Percentiles rank a stretch among this genome's conserved stretches.
Conservation (phyloP, 352 stramenopile species). For the Phytophthora macrochlamydospora region DNA sequence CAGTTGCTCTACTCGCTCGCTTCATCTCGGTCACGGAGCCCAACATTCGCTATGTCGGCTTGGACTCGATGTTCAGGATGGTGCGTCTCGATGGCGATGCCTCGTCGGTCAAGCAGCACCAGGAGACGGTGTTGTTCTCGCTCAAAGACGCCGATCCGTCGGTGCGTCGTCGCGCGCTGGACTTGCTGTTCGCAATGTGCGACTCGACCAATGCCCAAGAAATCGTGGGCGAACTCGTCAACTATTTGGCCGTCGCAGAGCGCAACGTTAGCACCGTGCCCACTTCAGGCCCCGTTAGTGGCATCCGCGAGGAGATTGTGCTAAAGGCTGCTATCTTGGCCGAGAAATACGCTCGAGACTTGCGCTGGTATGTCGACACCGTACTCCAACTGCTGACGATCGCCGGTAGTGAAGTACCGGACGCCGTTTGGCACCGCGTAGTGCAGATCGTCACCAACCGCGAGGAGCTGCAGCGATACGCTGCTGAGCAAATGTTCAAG, state of each 20-base stretch:
- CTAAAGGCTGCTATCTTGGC: conserved; percentile 99
- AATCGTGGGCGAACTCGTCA: conserved; percentile 97
- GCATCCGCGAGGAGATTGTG: conserved; percentile 96
- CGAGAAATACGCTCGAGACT: conserved; percentile 97
- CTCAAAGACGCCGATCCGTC: conserved; percentile 97
- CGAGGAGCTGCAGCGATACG: conserved; percentile 95
- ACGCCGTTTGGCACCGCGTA: conserved; percentile 97
- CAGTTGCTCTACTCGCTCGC: conserved; percentile 93
- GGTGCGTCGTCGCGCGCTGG: conserved; percentile 94
- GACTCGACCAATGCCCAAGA: conserved; percentile 94
- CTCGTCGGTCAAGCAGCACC: conserved; percentile 93
- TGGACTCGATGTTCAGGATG: conserved; percentile 97
- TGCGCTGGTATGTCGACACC: conserved; percentile 97
- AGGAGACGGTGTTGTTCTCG: conserved; percentile 95
- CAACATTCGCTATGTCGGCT: conserved; percentile 98
- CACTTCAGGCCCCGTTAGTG: conserved; percentile 21
- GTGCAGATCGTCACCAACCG: conserved; percentile 99
- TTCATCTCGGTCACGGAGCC: conserved; percentile 98
- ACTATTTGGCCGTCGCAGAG: conserved; percentile 94
- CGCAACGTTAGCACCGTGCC: conserved; percentile 52
- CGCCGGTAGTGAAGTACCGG: conserved; percentile 91
- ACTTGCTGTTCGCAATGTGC: conserved; percentile 98
- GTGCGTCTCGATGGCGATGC: conserved; percentile 88
- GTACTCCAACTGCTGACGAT: conserved; percentile 97
- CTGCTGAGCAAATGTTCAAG: conserved; percentile 94